These are phyloP conservation scores for Thuja plicata DNA, from an alignment of 83 land plant species.

Conservation along the genomic window DNA sequence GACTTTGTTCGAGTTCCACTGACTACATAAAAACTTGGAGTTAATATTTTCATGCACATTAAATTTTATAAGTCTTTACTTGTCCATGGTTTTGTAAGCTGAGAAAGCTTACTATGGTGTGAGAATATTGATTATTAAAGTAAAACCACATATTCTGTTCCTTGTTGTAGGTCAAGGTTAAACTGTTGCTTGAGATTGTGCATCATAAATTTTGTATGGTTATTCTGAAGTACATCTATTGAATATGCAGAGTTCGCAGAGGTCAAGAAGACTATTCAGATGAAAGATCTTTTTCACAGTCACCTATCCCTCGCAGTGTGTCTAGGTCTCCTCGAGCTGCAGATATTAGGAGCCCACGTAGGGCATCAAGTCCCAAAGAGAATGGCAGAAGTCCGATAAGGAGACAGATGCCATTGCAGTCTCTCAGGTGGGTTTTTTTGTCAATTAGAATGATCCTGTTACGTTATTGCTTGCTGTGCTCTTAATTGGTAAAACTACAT, in stretches of 20 bases:
- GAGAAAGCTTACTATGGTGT: background rate
- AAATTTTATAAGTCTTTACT: background rate
- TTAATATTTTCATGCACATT: background rate
- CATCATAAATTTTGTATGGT: background rate
- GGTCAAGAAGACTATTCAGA: constrained; percentile 12
- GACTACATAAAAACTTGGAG: background rate
- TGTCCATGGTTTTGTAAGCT: background rate
- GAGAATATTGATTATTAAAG: background rate
- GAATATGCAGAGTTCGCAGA: constrained; percentile 5
- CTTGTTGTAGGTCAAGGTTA: background rate
- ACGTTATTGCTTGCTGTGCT: background rate
- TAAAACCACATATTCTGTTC: background rate
- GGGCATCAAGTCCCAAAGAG: constrained; percentile 5
- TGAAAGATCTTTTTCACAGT: constrained; percentile 10
- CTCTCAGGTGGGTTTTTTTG: background rate
- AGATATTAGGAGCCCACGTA: background rate
- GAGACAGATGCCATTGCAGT: background rate
- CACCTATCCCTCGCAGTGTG: constrained; percentile 9
- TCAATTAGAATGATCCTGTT: background rate
- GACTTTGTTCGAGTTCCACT: background rate
- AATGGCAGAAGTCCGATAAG: constrained; percentile 13
- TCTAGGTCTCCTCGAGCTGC: constrained; percentile 11
- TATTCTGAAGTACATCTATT: background rate
- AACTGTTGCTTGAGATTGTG: background rate
- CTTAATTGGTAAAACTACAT: background rate